Conservation (phyloP, 345 rosid species). For the Eucalyptus cloeziana region DNA sequence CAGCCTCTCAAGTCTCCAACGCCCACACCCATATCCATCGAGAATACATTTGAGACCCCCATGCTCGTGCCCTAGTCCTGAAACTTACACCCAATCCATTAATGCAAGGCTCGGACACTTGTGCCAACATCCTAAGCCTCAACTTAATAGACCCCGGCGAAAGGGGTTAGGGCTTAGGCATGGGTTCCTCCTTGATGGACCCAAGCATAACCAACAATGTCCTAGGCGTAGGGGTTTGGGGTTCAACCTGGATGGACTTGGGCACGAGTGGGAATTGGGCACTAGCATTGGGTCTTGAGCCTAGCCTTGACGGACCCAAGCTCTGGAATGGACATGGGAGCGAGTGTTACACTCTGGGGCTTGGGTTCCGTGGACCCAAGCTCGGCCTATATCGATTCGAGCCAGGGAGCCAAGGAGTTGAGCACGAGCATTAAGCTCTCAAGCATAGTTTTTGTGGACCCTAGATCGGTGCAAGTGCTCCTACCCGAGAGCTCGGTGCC, state of each 20-base stretch:
- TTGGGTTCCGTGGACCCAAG: too few relatives aligned
- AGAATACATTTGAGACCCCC: too few relatives aligned
- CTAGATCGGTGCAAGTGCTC: too few relatives aligned
- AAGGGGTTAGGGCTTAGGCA: too few relatives aligned
- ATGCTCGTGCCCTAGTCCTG: accelerated
- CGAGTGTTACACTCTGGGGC: accelerated
- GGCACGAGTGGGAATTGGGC: background rate
- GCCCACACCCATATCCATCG: accelerated
- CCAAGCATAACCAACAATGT: background rate
- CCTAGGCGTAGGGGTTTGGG: background rate
- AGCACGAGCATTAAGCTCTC: background rate
- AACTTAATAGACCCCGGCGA: too few relatives aligned
- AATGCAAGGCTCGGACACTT: accelerated
- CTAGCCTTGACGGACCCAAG: accelerated
- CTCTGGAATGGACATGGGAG: accelerated
- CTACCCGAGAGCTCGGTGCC: accelerated
- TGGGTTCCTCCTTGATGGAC: background rate
- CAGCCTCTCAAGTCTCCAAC: too few relatives aligned
- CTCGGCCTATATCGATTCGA: background rate
- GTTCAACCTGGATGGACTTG: accelerated
- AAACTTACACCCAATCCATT: too few relatives aligned
- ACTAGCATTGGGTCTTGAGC: background rate
- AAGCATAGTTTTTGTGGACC: accelerated
- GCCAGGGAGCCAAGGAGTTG: background rate
- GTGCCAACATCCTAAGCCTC: too few relatives aligned